Base-by-base conservation (phyloP, 1,284 basidiomycete genomes). In the Irpex sp. region DNA sequence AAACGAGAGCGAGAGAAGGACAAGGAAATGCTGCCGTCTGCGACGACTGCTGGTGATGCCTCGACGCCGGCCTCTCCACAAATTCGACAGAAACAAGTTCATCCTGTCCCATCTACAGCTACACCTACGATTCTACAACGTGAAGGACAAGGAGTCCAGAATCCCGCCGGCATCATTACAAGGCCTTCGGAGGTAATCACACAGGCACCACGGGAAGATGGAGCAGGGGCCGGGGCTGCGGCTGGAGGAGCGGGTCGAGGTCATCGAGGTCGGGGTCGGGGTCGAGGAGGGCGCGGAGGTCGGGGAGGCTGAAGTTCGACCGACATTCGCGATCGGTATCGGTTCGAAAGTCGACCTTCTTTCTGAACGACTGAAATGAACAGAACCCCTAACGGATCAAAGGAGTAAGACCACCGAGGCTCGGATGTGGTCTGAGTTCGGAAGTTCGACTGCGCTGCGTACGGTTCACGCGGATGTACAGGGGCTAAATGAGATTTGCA, bases 1-100 rank as follows among this genome's bases (percentile, higher is more conserved):
- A 67, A 70, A 21, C 68, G 72, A 6, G 73, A 75, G 56, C 68
- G 71, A 9, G 67, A 67, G 62, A 72, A 68, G 56, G 71, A 69
- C 13, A 65, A 60, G 37, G 68, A 68, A 26, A 26, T 3, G 26
- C 26, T 26, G 26, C 26, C 26, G 8, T 68, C 46, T 61, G 57
- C 13, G 47, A 39, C 1, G 63, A 31, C 8, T 53, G 59, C 9
- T 47, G 46, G 9, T 7, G 35, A 19, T 9, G 39, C 64, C 33
- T 39, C 47, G 57, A 33, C 39, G 62, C 9, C 56, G 11, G 54
- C 51, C 8, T 58, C 61, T 15, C 49, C 57, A n/a, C 58, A 54
- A 37, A 13, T 57, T n/a, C 49, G 36, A 15, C n/a, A 15, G 15
- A 6, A 56, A 11, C 59, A 57, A 21, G 66, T 65, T 5, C 60